Evolutionary conservation across 225 moss, liverwort and hornwort species (phyloP), one percentile per base, ranked within the genome.

Genomic region (Anthoceros angustus): DNA sequence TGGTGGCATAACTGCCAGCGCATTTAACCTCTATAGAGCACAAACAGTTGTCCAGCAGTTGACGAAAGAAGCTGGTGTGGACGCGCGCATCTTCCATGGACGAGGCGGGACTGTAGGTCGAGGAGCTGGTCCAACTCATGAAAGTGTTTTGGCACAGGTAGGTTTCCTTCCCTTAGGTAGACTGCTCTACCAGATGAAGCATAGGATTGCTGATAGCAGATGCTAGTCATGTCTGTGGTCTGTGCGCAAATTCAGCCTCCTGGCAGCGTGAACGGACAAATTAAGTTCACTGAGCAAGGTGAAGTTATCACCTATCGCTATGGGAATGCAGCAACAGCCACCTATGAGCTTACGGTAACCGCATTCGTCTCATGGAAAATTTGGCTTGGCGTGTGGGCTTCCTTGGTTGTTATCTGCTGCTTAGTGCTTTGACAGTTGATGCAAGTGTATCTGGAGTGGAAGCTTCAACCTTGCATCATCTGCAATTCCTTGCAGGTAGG

Each of bases 231-330:
- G 32, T 32, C 8, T 55, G 7, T 55, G 18, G n/a, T 55, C 55
- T 55, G 55, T 18, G 0, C 7, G 8, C 55, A 18, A 7, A 8
- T 15, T 32, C 84, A 95, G 94, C 94, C 94, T 46, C 83, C 95
- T 48, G 91, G 95, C 40, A 95, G 95, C 63, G 88, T 95, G 46
- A 74, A 95, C 76, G 91, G 95, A 25, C 68, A 88, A 64, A 95
- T 91, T 43, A 95, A 95, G 73, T 95, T 95, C 63, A 95, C 91
- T 49, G 91, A 95, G 77, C 95, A 95, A 80, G 95, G 95, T 43
- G 95, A 95, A 78, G 95, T 95, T 38, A 95, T 95, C 62, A 88
- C 95, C 9, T 95, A 95, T 70, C 91, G 95, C 39, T 95, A 95
- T 70, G 88, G 95, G 63, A 95, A 91, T 72, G 77, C 95, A 69